These are phyloP conservation scores for Fusarium compactum DNA, from an alignment of 2,329 filamentous ascomycete species.

Conservation along the genomic window DNA sequence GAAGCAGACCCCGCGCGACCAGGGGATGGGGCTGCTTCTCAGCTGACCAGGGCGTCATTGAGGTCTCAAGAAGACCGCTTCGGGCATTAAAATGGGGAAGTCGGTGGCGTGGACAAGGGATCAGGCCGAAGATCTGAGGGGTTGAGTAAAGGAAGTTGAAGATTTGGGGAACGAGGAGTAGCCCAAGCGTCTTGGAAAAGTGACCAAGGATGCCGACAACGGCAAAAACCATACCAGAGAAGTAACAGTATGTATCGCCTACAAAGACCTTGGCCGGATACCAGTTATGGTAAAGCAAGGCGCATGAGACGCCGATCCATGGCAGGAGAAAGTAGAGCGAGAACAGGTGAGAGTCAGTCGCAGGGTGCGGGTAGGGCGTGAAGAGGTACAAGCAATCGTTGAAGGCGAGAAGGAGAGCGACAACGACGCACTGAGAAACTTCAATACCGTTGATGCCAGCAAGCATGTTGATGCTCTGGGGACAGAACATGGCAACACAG, in stretches of 20 bases:
- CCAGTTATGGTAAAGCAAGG: slow-evolving; percentile 92
- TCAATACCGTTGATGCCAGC: slow-evolving; percentile 99
- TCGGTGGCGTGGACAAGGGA: slow-evolving; percentile 93
- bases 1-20: slow-evolving; percentile 72
- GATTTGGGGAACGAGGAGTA: slow-evolving; percentile 92
- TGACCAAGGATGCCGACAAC: slow-evolving; percentile 97
- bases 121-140: slow-evolving; percentile 88
- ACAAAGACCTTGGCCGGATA: slow-evolving; percentile 96
- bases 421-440: slow-evolving; percentile 91
- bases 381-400: slow-evolving; percentile 93
- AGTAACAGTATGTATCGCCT: slow-evolving; percentile 99
- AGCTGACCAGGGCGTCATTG: slow-evolving; percentile 78
- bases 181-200: slow-evolving; percentile 95
- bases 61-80: slow-evolving; percentile 87
- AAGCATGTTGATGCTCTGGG: slow-evolving; percentile 99
- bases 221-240: slow-evolving; percentile 98
- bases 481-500: slow-evolving; percentile 94
- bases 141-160: slow-evolving; percentile 97
- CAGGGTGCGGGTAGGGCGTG: slow-evolving; percentile 87
- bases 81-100: slow-evolving; percentile 89
- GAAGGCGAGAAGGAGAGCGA: slow-evolving; percentile 83
- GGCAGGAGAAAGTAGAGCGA: slow-evolving; percentile 94
- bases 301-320: slow-evolving; percentile 91
- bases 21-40: slow-evolving; percentile 75
- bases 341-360: slow-evolving; percentile 95